A percentile compares a stretch with the other conserved stretches of the same genome.
These are phyloP conservation scores for Lecanicillium sp. DNA, from an alignment of 2,329 filamentous ascomycete species.

Conservation along the genomic window DNA sequence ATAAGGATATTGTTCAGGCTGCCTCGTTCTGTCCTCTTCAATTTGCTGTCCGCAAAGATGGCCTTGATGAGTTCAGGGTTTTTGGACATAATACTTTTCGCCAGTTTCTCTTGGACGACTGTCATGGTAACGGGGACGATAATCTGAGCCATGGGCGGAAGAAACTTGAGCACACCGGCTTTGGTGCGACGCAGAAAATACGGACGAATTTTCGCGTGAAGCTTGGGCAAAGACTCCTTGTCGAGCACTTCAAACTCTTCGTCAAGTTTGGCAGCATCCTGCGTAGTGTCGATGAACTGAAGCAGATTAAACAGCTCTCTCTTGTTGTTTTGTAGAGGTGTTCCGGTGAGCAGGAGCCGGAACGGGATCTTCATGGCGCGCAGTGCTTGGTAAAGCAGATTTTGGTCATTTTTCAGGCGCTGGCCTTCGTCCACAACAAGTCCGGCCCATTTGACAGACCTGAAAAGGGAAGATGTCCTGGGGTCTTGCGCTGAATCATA, in stretches of 20 bases:
- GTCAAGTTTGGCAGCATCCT: slow-evolving; percentile 68
- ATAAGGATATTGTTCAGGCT: slow-evolving; percentile 91
- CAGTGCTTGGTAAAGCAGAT: slow-evolving; percentile 70
- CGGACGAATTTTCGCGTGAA: slow-evolving; percentile 77
- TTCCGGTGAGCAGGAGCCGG: slow-evolving; percentile 81
- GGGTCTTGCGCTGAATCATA: slow-evolving; percentile 83
- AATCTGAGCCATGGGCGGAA: slow-evolving; percentile 90
- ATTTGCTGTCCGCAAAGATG: slow-evolving; percentile 65
- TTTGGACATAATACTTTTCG: slow-evolving; percentile 87
- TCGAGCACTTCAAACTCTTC: slow-evolving; percentile 70
- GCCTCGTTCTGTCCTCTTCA: slow-evolving; percentile 66
- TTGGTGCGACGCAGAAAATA: slow-evolving; percentile 75
- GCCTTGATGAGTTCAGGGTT: slow-evolving; percentile 83
- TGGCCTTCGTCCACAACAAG: slow-evolving; percentile 94
- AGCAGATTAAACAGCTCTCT: slow-evolving; percentile 94
- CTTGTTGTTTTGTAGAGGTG: slow-evolving; percentile 91
- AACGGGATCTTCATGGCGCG: slow-evolving; percentile 71
- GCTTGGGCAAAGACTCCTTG: slow-evolving; percentile 69
- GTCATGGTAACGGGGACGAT: slow-evolving; percentile 97
- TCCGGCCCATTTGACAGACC: slow-evolving; percentile 72
- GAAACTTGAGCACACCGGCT: slow-evolving; percentile 79
- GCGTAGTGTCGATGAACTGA: slow-evolving; percentile 75
- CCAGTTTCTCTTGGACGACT: slow-evolving; percentile 84
- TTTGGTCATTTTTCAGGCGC: slow-evolving; percentile 87
- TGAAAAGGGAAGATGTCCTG: slow-evolving; percentile 59